Conservation (phyloP, 2,329 filamentous ascomycete genomes). For the Fusarium secorum region DNA sequence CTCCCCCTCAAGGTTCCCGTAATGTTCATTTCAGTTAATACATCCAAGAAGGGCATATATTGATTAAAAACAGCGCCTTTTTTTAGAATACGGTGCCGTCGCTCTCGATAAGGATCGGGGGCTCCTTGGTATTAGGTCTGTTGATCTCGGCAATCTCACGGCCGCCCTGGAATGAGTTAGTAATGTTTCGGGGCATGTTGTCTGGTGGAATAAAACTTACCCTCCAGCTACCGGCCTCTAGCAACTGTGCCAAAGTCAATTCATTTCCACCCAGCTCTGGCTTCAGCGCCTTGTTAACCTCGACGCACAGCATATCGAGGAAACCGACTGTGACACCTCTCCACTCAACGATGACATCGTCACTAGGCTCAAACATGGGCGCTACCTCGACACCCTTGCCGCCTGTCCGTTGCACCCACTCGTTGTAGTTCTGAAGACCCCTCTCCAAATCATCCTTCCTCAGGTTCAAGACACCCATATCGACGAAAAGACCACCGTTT, state of each 20-base stretch:
- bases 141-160: conserved; percentile 96
- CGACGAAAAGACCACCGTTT: conserved; percentile 87
- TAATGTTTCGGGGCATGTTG: background rate
- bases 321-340: conserved; percentile 69
- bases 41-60: conserved; percentile 15
- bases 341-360: conserved; percentile 72
- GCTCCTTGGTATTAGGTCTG: conserved; percentile 93
- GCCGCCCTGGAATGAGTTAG: conserved; percentile 69
- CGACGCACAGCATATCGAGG: conserved; percentile 61
- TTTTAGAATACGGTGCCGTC: conserved; percentile 92
- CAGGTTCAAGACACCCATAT: conserved; percentile 81
- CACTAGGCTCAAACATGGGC: conserved; percentile 65
- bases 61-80: background rate
- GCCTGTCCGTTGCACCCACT: conserved; percentile 76
- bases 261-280: conserved; percentile 71
- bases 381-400: conserved; percentile 66
- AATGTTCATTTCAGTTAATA: conserved; percentile 36
- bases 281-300: conserved; percentile 51
- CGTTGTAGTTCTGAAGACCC: conserved; percentile 68
- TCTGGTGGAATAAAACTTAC: conserved; percentile 57
- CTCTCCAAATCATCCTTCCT: conserved; percentile 74
- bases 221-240: conserved; percentile 99
- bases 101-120: conserved; percentile 93
- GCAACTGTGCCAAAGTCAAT: conserved; percentile 83
- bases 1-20: conserved; percentile 13